Evolutionary conservation across 352 stramenopile genomes (phyloP), one percentile per base, ranked within the genome.

Genomic region (Halophytophthora batemanensis): DNA sequence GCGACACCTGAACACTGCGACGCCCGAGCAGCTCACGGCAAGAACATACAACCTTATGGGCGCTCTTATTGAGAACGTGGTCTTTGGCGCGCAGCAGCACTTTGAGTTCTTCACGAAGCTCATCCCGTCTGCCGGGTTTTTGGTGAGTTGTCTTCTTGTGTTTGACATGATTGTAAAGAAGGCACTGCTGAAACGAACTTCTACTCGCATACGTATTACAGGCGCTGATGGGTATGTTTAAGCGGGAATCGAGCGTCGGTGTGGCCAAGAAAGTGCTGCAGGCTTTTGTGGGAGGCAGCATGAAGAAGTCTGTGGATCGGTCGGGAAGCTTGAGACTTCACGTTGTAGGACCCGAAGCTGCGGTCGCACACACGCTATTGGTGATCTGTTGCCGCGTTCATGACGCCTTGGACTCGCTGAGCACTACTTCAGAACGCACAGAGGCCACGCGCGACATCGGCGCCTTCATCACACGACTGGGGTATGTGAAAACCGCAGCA

Each of bases 141-240:
- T 94, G 14, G 75, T 83, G 45, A 44, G 64, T 64, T 5, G 13
- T 35, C 18, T 36, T 23, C 11, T 22, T 47, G 2, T 34, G 7
- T 11, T 10, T 35, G 3, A 15, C 7, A 6, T 29, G 6, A 39
- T 40, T 46, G 4, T 23, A n/a, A n/a, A n/a, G n/a, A n/a, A n/a
- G n/a, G n/a, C n/a, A n/a, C n/a, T n/a, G 15, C 29, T 55, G 37
- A 54, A 31, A 31, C 25, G 4, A 15, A 46, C 31, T 8, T 3
- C 5, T 37, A 25, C 13, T 49, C 36, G 7, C n/a, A n/a, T 41
- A 15, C 21, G 22, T 18, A 28, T 12, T 52, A 19, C 22, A 86
- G 64, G 71, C 74, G 41, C 63, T 97, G 2, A 79, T 97, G 61
- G 86, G 84, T 0, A 87, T 94, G 75, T 96, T 97, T 43, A 86